Evolutionary conservation across 495 filamentous ascomycete species (phyloP), one percentile per base, ranked within the genome.

Genomic region (Jackrogersella minutella): DNA sequence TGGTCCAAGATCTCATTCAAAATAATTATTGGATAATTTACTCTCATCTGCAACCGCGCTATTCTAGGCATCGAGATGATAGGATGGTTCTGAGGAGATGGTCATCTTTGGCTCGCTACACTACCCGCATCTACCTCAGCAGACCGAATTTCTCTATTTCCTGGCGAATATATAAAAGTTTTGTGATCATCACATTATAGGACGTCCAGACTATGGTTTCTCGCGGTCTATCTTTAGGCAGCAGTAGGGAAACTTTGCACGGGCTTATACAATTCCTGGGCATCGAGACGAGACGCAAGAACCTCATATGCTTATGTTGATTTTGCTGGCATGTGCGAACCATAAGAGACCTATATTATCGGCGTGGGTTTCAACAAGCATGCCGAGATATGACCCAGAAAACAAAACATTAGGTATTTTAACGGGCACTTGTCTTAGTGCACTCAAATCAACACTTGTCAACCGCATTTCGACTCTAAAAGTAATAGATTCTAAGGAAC

Each of bases 31-130:
- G n/a, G n/a, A n/a, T n/a, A n/a, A n/a, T n/a, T n/a, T n/a, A n/a
- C n/a, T n/a, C n/a, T n/a, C n/a, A n/a, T n/a, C n/a, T n/a, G n/a
- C n/a, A n/a, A n/a, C n/a, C 44, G 70, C 69, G 24, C 50, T 70
- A 2, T 75, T 78, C 41, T 78, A 72, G 75, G 76, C 73, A 8
- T 28, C 17, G 7, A 17, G 51, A 13, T 72, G 75, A 2, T 78
- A 72, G 74, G 72, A 76, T 53, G 72, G 75, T 13, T 71, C 72
- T 1, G 69, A 76, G 46, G 66, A 67, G 36, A 73, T 78, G 65
- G 58, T 70, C 13, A 36, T 47, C 10, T 39, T 21, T 2, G 66
- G 73, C 43, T 53, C 43, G 9, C n/a, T 54, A 4, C 53, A 65
- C 22, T 63, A 53, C 21, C 50, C 58, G 2, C 55, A 47, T 31